Conservation (phyloP, 1,284 basidiomycete species). For the Apiotrichum veenhuisii region DNA sequence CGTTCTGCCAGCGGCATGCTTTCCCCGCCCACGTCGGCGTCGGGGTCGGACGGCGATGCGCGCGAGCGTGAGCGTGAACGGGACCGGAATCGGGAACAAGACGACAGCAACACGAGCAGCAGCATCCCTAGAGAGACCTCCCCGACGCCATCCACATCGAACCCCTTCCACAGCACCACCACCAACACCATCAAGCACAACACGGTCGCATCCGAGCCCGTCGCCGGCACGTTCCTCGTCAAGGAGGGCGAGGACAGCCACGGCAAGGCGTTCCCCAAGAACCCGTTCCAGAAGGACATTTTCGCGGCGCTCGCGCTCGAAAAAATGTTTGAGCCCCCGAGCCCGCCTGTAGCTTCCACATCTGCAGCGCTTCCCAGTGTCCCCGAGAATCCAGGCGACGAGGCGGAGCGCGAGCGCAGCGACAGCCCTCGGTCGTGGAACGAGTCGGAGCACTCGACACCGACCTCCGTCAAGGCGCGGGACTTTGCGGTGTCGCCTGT, state of each 20-base stretch:
- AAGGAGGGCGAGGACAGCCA: conserved; percentile 66
- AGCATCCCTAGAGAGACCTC: not conserved
- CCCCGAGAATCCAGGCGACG: not conserved
- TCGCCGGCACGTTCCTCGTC: conserved; percentile 69
- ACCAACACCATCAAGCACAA: not conserved
- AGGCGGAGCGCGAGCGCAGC: not conserved
- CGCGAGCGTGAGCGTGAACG: not conserved
- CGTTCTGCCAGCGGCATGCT: conserved; percentile 18
- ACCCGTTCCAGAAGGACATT: conserved; percentile 60
- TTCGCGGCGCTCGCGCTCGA: conserved; percentile 80
- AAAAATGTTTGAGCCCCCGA: conserved; percentile 85
- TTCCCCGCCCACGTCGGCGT: conserved; percentile 15
- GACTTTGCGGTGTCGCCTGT: not conserved
- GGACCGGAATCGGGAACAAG: not conserved
- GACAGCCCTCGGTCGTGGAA: not conserved
- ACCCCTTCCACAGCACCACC: no score
- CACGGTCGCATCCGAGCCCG: not conserved
- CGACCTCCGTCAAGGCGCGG: not conserved
- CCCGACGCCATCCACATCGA: conserved; percentile 18
- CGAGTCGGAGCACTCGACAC: not conserved
- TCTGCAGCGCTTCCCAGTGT: not conserved
- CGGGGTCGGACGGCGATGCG: conserved; percentile 5
- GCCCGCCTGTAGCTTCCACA: conserved; percentile 56
- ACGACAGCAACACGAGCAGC: conserved; percentile 2
- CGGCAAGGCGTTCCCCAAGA: conserved; percentile 39